Evolutionary conservation across 345 rosid species (phyloP).

Genomic region (Eucalyptus brandiana): DNA sequence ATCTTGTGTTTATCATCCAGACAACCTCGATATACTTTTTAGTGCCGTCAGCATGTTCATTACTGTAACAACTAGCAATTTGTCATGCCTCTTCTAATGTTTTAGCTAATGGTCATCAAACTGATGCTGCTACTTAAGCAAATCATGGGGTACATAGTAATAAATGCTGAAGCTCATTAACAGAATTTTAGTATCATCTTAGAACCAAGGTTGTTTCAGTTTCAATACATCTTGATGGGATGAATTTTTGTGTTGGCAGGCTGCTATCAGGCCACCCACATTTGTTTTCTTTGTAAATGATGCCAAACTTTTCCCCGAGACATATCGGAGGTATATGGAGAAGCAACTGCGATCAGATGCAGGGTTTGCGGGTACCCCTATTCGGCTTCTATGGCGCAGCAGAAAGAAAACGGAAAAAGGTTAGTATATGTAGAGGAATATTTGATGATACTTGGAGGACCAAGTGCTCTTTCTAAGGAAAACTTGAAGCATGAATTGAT

Average conservation of each 20-base stretch:
- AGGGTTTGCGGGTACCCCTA: conserved; percentile 84
- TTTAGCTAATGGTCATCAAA: neutral
- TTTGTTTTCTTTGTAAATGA: conserved; percentile 95
- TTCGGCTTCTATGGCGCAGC: conserved; percentile 88
- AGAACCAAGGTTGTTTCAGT: neutral
- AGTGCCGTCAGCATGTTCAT: neutral
- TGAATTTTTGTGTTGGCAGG: conserved; percentile 34
- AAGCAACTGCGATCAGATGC: conserved; percentile 84
- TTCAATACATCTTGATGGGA: neutral
- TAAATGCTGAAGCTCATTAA: neutral
- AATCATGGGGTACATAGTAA: neutral
- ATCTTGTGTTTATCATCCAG: neutral
- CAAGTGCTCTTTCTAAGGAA: neutral
- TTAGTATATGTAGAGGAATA: neutral
- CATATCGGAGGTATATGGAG: conserved; percentile 89
- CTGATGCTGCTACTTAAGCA: neutral
- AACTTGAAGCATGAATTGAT: neutral
- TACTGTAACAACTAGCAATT: neutral
- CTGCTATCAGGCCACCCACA: conserved; percentile 94
- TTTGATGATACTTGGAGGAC: neutral
- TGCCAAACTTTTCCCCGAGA: conserved; percentile 78
- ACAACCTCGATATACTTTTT: neutral
- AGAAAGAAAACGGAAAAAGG: conserved; percentile 63
- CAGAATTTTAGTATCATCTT: neutral
- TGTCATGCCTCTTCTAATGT: neutral